Percentiles rank a stretch among this genome's conserved stretches.
Conservation (phyloP, 2,329 filamentous ascomycete species). For the Fusarium sp. region DNA sequence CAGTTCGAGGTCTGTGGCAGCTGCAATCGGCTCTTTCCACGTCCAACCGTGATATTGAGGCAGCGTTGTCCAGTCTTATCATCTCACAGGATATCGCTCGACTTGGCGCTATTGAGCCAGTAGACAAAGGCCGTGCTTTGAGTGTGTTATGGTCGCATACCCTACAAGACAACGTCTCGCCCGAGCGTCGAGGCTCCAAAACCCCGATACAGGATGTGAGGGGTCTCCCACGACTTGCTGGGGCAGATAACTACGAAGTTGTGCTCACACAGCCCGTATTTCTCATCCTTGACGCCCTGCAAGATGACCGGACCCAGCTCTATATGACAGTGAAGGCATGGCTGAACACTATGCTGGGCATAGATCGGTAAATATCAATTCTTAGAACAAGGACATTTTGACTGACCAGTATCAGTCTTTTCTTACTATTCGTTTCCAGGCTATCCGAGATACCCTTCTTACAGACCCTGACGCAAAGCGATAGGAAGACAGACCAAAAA, state of each 20-base stretch:
- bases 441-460: conserved; percentile 69
- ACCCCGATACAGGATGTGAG: conserved; percentile 55
- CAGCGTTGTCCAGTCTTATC: conserved; percentile 78
- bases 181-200: conserved; percentile 65
- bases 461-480: conserved; percentile 29
- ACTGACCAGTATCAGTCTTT: conserved; percentile 61
- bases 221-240: conserved; percentile 61
- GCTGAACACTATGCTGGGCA: conserved; percentile 76
- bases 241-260: conserved; percentile 74
- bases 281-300: conserved; percentile 81
- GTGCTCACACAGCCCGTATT: conserved; percentile 87
- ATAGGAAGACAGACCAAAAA: conserved; percentile 34
- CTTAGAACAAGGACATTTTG: neutral
- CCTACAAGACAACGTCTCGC: conserved; percentile 68
- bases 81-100: conserved; percentile 60
- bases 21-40: conserved; percentile 79
- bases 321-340: conserved; percentile 84
- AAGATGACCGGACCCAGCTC: conserved; percentile 78
- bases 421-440: conserved; percentile 71
- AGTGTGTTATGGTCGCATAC: conserved; percentile 86
- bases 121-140: conserved; percentile 78
- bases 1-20: conserved; percentile 87
- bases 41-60: conserved; percentile 81
- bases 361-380: conserved; percentile 68
- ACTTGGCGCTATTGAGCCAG: conserved; percentile 52